Evolutionary conservation across 495 filamentous ascomycete genomes (phyloP).

Genomic region (Entonaema liquescens): DNA sequence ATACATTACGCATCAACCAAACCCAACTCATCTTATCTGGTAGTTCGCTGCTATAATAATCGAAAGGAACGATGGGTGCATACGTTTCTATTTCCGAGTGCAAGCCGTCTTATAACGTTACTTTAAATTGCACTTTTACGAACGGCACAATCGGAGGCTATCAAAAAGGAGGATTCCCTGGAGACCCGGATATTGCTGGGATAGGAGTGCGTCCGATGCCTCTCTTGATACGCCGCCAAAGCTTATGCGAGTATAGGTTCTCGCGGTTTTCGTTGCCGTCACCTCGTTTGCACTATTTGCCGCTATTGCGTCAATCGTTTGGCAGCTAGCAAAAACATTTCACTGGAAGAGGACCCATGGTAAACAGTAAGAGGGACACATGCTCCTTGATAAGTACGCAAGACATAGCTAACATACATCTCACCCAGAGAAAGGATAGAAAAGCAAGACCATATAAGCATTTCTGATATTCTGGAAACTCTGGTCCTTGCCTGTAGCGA

Average conservation of each 20-base stretch:
- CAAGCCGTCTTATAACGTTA: conserved; percentile 32
- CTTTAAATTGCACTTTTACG: conserved; percentile 29
- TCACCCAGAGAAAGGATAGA: neutral
- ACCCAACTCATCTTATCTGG: neutral
- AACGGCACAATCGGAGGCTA: neutral
- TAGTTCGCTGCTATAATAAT: neutral
- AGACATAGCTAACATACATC: neutral
- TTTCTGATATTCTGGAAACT: conserved; percentile 42
- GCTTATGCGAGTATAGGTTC: conserved; percentile 32
- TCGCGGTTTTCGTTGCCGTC: conserved; percentile 44
- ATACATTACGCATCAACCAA: neutral
- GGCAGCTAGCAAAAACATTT: conserved; percentile 24
- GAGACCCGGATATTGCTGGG: neutral
- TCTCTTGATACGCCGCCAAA: neutral
- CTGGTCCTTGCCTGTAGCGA: conserved; percentile 51
- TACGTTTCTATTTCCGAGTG: conserved; percentile 42
- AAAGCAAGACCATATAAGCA: neutral
- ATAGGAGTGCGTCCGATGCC: neutral
- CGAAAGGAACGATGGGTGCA: conserved; percentile 37
- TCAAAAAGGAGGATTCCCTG: neutral
- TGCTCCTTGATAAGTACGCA: neutral
- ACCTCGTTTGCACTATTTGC: conserved; percentile 40
- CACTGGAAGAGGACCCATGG: neutral
- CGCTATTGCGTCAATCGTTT: conserved; percentile 27
- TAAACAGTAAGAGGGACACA: neutral